Percentiles rank a stretch among this genome's conserved stretches.
Evolutionary conservation across 352 stramenopile species (phyloP).

Genomic region (Phytophthora aleatoria): DNA sequence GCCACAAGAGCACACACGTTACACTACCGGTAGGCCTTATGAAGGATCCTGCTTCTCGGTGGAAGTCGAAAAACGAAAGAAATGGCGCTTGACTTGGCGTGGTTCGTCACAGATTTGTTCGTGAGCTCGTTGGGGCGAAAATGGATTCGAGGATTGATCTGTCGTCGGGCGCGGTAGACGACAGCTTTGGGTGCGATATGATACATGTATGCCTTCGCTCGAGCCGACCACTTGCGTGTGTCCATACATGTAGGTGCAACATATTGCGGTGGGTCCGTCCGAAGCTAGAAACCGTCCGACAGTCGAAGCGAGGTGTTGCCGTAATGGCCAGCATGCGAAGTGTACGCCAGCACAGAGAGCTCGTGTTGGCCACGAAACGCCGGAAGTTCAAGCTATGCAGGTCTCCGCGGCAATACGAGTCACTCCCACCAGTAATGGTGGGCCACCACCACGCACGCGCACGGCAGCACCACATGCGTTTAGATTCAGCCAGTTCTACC

Average conservation of each 20-base stretch:
- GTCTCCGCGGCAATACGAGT: background rate
- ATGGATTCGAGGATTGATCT: slow-evolving; percentile 14
- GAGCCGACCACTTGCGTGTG: background rate
- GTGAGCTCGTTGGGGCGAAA: slow-evolving; percentile 11
- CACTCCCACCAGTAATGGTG: background rate
- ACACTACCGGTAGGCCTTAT: too few species aligned
- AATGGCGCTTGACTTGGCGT: background rate
- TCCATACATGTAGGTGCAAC: too few species aligned
- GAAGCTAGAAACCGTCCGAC: too few species aligned
- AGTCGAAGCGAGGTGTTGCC: background rate
- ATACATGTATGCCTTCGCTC: background rate
- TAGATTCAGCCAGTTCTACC: slow-evolving; percentile 14
- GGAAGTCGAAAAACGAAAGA: slow-evolving; percentile 12
- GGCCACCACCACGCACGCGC: background rate
- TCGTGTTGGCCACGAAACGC: background rate
- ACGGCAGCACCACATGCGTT: slow-evolving; percentile 14
- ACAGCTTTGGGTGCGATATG: slow-evolving; percentile 11
- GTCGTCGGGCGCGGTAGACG: background rate
- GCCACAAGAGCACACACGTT: too few species aligned
- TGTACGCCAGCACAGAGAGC: slow-evolving; percentile 9
- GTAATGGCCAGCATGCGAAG: background rate
- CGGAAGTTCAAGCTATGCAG: slow-evolving; percentile 14
- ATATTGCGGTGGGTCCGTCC: too few species aligned
- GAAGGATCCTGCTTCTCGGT: slow-evolving; percentile 5
- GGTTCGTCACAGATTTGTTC: slow-evolving; percentile 14